Evolutionary conservation across 2,329 filamentous ascomycete genomes (phyloP).

Genomic region (Colletotrichum paranaense): DNA sequence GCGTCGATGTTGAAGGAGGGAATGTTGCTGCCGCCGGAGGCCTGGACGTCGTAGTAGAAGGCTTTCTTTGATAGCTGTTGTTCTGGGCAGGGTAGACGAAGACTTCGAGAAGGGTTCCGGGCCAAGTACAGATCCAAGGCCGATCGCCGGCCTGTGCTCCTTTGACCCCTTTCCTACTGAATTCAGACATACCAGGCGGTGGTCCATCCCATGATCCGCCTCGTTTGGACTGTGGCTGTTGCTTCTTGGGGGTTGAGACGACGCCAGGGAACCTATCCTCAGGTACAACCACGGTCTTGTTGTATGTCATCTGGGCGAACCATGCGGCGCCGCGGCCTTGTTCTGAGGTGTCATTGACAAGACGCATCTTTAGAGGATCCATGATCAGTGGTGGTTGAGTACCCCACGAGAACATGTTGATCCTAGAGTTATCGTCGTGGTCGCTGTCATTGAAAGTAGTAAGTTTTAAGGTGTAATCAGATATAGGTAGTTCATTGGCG

Average conservation of each 20-base stretch:
- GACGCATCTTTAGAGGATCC: conserved; percentile 50
- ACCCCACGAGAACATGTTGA: conserved; percentile 55
- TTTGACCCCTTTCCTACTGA: conserved; percentile 50
- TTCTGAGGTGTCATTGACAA: conserved; percentile 65
- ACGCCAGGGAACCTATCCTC: conserved; percentile 51
- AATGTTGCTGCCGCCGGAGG: conserved; percentile 31
- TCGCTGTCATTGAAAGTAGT: conserved; percentile 52
- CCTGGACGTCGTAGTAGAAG: conserved; percentile 11
- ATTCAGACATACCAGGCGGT: conserved; percentile 38
- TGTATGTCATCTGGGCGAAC: conserved; percentile 62
- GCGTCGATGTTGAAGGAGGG: conserved; percentile 25
- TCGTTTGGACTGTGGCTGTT: conserved; percentile 39
- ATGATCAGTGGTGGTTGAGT: conserved; percentile 61
- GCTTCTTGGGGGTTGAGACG: conserved; percentile 36
- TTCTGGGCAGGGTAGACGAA: conserved; percentile 68
- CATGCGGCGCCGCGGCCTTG: conserved; percentile 63
- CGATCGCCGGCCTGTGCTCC: conserved; percentile 58
- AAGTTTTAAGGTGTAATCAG: conserved; percentile 54
- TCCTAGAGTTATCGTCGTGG: conserved; percentile 41
- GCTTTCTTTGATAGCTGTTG: conserved; percentile 47
- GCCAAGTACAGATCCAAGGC: conserved; percentile 71
- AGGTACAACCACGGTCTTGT: conserved; percentile 67
- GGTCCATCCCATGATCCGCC: conserved; percentile 8
- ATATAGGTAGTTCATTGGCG: conserved; percentile 40
- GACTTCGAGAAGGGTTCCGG: conserved; percentile 64